Base-by-base conservation (phyloP, 768 basidiomycete species). In the Kwoniella europaea region DNA sequence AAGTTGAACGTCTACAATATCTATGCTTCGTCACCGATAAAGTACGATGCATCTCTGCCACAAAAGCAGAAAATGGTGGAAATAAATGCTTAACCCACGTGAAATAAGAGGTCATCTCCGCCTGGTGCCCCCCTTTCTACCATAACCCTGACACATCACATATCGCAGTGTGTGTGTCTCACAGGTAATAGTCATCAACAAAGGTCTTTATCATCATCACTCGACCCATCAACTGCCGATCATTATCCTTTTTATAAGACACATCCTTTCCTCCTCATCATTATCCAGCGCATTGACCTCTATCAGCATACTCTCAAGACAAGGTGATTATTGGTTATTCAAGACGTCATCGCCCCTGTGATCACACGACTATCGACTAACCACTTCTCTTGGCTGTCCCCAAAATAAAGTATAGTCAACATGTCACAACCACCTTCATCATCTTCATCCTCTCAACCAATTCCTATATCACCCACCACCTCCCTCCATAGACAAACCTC, bases 381-480 rank as follows among this genome's bases (percentile, higher is more conserved):
- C 35, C 41, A 43, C 27, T 60, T 60, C 62, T 24, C 10, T 46
- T 35, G 10, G 22, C 16, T 22, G 10, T 35, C 61, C 43, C 15
- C 10, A 41, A 59, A 10, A 59, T 10, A 59, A 16, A 20, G 50
- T 52, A 20, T 41, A 13, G 10, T 69, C 63, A 46, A 59, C 41
- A 61, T 68, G 61, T 71, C 69, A 29, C 63, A 67, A 54, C 63
- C 44, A 54, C 56, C 56, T 22, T 15, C 15, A 58, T 58, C 56
- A 58, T 35, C 35, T 35, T 35, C 35, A 46, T 46, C 43, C 43
- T 42, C 69, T 12, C 65, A 59, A 44, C 71, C 71, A 29, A 71
- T 71, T 50, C 69, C 73, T 16, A 74, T 71, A 29, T 62, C 72
- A 69, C 54, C 72, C 24, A 58, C 68, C 29, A 42, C 53, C 53